A percentile compares a stretch with the other conserved stretches of the same genome.
These are phyloP conservation scores for Nakaseomyces kungkrabaensis DNA, from an alignment of 1,139 yeast species.

Conservation along the genomic window DNA sequence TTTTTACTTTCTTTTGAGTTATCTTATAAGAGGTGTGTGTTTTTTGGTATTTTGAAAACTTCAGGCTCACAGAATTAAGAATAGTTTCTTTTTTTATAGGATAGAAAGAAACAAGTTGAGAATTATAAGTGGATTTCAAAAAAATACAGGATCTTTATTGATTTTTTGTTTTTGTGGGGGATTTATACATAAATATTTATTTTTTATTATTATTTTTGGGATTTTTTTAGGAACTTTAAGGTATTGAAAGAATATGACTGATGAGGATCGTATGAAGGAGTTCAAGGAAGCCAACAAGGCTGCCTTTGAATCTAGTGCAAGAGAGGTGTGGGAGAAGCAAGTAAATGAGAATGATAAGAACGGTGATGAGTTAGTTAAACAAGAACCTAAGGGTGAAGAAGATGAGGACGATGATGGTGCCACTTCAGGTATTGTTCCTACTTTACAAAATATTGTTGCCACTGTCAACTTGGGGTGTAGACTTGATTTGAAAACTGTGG, in stretches of 20 bases:
- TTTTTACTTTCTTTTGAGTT: too few species aligned
- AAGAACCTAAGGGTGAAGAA: slow-evolving; percentile 11
- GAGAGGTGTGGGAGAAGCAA: slow-evolving; percentile 31
- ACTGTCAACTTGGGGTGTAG: slow-evolving; percentile 96
- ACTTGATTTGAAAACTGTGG: slow-evolving; percentile 90
- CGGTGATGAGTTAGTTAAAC: slow-evolving; percentile 2
- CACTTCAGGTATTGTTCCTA: slow-evolving; percentile 91
- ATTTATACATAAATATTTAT: too few species aligned
- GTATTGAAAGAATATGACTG: slow-evolving; percentile 16
- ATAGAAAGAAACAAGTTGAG: too few species aligned
- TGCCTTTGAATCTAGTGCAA: slow-evolving; percentile 29
- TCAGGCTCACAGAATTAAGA: too few species aligned
- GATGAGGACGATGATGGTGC: slow-evolving; percentile 43
- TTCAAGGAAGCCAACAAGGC: slow-evolving; percentile 29
- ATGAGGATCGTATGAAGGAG: slow-evolving; percentile 27
- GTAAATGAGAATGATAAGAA: slow-evolving; percentile 12
- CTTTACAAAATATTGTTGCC: slow-evolving; percentile 93
- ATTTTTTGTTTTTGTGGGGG: too few species aligned
- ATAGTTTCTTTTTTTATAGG: too few species aligned
- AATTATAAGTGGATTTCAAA: too few species aligned
- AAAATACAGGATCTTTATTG: too few species aligned
- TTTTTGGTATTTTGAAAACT: too few species aligned
- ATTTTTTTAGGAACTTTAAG: too few species aligned
- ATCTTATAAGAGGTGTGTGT: too few species aligned
- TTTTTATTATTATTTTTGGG: too few species aligned